Conservation (phyloP, 2,329 filamentous ascomycete genomes). For the Fusarium paranaense region DNA sequence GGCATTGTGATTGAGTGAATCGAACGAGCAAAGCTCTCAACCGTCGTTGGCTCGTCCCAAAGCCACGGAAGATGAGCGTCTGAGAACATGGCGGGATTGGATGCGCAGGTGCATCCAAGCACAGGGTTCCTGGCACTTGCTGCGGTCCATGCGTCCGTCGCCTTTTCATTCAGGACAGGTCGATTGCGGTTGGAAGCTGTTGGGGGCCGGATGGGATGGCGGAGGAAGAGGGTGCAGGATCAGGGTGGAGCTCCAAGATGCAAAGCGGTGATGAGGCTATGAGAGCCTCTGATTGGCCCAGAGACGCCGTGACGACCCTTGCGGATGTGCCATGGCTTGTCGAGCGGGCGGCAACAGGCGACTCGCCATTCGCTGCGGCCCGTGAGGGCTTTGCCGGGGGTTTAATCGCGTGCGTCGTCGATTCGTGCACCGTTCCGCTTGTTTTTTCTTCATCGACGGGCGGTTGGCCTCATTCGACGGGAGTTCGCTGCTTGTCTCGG, state of each 20-base stretch:
- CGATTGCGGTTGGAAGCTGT: constrained; percentile 26
- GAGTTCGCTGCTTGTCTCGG: constrained; percentile 22
- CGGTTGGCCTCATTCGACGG: constrained; percentile 19
- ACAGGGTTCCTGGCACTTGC: constrained; percentile 40
- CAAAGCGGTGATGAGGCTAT: constrained; percentile 30
- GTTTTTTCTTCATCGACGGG: constrained; percentile 3
- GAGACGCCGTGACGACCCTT: constrained; percentile 34
- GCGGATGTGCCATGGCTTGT: constrained; percentile 20
- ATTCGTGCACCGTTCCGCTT: constrained; percentile 29
- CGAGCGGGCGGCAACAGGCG: constrained; percentile 41
- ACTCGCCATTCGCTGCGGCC: constrained; percentile 33
- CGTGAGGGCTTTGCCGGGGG: constrained; percentile 10
- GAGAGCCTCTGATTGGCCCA: constrained; percentile 35
- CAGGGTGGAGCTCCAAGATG: constrained; percentile 33
- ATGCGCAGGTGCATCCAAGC: constrained; percentile 17
- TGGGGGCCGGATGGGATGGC: constrained; percentile 21
- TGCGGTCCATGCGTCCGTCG: constrained; percentile 19
- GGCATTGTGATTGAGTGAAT: constrained; percentile 32
- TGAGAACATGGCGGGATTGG: constrained; percentile 40
- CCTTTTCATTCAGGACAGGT: constrained; percentile 18
- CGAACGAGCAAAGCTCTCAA: constrained; percentile 23
- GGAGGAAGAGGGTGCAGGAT: constrained; percentile 30
- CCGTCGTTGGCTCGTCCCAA: constrained; percentile 37
- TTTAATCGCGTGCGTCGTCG: constrained; percentile 27
- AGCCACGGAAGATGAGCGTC: constrained; percentile 39